These are phyloP conservation scores for Lophiostoma macrostomum DNA, from an alignment of 495 filamentous ascomycete genomes.

Conservation along the genomic window DNA sequence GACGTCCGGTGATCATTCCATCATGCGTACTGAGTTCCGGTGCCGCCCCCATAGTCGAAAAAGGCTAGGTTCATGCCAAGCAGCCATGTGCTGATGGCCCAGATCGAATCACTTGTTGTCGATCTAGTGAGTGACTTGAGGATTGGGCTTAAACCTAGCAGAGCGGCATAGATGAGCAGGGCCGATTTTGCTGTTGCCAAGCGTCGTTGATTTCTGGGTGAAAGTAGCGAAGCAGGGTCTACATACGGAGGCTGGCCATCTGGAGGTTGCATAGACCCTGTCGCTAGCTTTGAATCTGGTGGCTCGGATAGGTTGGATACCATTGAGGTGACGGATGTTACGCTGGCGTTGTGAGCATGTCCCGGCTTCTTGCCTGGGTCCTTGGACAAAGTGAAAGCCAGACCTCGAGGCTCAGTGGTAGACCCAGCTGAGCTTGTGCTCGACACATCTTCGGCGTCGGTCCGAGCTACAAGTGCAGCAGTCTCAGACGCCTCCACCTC, in stretches of 20 bases:
- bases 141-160: slow-evolving; percentile 89
- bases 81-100: slow-evolving; percentile 92
- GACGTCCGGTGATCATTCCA: slow-evolving; percentile 16
- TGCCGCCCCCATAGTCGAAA: slow-evolving; percentile 84
- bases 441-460: slow-evolving; percentile 15
- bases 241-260: slow-evolving; percentile 34
- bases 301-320: slow-evolving; percentile 11
- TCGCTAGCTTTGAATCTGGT: not conserved
- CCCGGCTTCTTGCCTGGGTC: not conserved
- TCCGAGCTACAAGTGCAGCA: not conserved
- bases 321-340: slow-evolving; percentile 23
- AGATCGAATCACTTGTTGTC: slow-evolving; percentile 87
- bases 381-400: slow-evolving; percentile 6
- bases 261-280: slow-evolving; percentile 11
- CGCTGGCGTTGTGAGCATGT: slow-evolving; percentile 25
- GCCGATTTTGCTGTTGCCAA: slow-evolving; percentile 82
- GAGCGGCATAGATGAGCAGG: slow-evolving; percentile 83
- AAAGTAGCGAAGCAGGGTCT: slow-evolving; percentile 42
- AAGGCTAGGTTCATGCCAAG: slow-evolving; percentile 94
- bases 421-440: slow-evolving; percentile 14
- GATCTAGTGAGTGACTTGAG: slow-evolving; percentile 90
- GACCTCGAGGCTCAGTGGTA: slow-evolving; percentile 21
- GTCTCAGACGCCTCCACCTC: slow-evolving; percentile 38
- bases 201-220: slow-evolving; percentile 62
- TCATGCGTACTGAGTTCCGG: slow-evolving; percentile 52